These are phyloP conservation scores for Ceratobasidium sp. DNA, from an alignment of 1,284 basidiomycete species.

Conservation along the genomic window DNA sequence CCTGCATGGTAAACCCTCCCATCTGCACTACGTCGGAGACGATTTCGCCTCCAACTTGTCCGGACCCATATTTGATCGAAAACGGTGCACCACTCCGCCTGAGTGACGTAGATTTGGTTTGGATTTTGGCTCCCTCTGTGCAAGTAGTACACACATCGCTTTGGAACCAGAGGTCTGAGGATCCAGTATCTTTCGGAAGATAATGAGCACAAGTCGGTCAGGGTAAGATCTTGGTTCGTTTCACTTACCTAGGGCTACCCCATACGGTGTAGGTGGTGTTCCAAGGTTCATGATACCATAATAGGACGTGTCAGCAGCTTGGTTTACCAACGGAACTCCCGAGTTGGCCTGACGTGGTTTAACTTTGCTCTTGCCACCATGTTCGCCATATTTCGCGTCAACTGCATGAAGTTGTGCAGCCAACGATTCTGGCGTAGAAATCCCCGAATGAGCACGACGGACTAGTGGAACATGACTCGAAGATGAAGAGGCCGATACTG, in stretches of 20 bases:
- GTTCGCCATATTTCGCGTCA: slow-evolving; percentile 15
- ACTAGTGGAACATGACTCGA: slow-evolving; percentile 23
- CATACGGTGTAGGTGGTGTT: slow-evolving; percentile 31
- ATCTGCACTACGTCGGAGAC: slow-evolving; percentile 40
- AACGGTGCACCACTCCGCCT: slow-evolving; percentile 30
- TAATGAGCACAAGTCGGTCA: background rate
- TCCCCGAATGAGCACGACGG: slow-evolving; percentile 19
- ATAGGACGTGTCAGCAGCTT: slow-evolving; percentile 23
- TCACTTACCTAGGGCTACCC: slow-evolving; percentile 31
- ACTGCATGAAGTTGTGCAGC: slow-evolving; percentile 21
- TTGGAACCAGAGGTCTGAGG: slow-evolving; percentile 39
- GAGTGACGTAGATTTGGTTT: slow-evolving; percentile 25
- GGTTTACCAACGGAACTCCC: slow-evolving; percentile 22
- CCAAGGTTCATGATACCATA: slow-evolving; percentile 34
- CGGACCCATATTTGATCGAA: slow-evolving; percentile 40
- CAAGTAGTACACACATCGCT: slow-evolving; percentile 2
- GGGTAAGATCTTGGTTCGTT: background rate
- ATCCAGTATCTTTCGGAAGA: slow-evolving; percentile 27
- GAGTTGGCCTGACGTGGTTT: slow-evolving; percentile 8
- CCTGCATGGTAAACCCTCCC: slow-evolving; percentile 38
- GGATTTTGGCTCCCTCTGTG: slow-evolving; percentile 2
- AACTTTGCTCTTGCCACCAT: background rate
- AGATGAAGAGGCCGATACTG: slow-evolving; percentile 24
- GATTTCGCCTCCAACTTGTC: slow-evolving; percentile 35
- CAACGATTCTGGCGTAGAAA: slow-evolving; percentile 18